phyloP scores from a whole-genome alignment of 352 stramenopile species.

The Globisporangium irregulare region DNA sequence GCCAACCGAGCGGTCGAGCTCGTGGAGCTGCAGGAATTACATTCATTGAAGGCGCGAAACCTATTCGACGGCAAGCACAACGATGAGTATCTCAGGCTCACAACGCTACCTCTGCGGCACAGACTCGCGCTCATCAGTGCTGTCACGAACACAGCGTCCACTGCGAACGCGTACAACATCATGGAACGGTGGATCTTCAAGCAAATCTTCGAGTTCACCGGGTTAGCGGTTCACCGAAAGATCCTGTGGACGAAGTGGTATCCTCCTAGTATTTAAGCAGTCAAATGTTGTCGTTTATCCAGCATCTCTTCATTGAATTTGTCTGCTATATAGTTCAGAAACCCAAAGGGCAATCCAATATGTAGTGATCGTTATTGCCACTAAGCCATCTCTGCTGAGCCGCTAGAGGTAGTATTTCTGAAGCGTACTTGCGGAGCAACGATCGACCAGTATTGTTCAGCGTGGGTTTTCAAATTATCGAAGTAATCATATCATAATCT shows the following conservation, averaged over 20 bases:
- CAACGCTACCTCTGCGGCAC: neutral
- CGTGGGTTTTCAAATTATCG: no score
- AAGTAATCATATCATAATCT: no score
- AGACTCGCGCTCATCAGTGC: neutral
- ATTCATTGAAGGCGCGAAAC: neutral
- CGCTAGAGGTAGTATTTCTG: no score
- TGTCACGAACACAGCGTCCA: neutral
- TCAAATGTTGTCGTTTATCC: neutral
- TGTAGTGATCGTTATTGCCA: no score
- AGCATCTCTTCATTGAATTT: neutral
- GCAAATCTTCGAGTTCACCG: neutral
- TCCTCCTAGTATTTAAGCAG: neutral
- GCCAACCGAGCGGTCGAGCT: neutral
- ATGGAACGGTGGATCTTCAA: slow-evolving; percentile 4
- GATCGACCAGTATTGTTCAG: no score
- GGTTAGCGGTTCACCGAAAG: neutral
- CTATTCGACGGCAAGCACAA: neutral
- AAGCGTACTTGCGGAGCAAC: no score
- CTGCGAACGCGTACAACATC: neutral
- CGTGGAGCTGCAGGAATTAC: neutral
- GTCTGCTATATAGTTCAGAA: neutral
- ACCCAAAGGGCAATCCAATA: no score
- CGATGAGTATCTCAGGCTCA: neutral
- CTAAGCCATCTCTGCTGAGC: no score
- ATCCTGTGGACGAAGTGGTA: neutral